Percentiles rank a stretch among this genome's conserved stretches.
phyloP scores from a whole-genome alignment of 2,329 filamentous ascomycete species.

The Ramichloridium luteum region DNA sequence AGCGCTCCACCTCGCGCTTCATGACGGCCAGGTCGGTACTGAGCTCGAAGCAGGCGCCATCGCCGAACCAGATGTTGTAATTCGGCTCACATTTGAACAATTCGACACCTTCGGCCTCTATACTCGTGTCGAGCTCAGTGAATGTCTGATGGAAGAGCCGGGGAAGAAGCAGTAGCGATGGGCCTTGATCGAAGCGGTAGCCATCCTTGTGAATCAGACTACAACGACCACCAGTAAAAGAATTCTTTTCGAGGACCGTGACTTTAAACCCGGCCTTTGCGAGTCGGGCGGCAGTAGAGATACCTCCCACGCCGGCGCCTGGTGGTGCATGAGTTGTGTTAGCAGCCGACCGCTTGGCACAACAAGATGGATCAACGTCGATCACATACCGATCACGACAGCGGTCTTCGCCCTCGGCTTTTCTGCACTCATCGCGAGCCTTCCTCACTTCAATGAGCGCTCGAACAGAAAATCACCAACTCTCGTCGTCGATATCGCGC shows the following conservation, averaged over 20 bases:
- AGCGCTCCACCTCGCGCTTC: constrained; percentile 60
- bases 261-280: constrained; percentile 58
- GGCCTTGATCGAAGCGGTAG: constrained; percentile 64
- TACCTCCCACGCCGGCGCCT: constrained; percentile 60
- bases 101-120: constrained; percentile 53
- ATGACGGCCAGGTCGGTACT: constrained; percentile 58
- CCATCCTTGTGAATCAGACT: constrained; percentile 48
- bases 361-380: not conserved
- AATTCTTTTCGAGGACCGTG: constrained; percentile 69
- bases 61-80: constrained; percentile 62
- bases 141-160: constrained; percentile 59
- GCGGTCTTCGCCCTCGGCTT: constrained; percentile 31
- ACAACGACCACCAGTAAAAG: constrained; percentile 59
- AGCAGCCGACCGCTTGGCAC: not conserved
- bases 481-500: too few relatives aligned
- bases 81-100: constrained; percentile 63
- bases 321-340: constrained; percentile 9
- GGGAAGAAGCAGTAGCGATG: constrained; percentile 60
- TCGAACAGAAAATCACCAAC: too few relatives aligned
- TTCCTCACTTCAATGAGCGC: too few relatives aligned
- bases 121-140: constrained; percentile 52
- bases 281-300: constrained; percentile 56
- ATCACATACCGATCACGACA: constrained; percentile 39
- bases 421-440: constrained; percentile 2
- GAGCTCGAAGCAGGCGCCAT: constrained; percentile 51